A percentile compares a stretch with the other conserved stretches of the same genome.
phyloP scores from a whole-genome alignment of 345 rosid species.

The Cardamine occulta region DNA sequence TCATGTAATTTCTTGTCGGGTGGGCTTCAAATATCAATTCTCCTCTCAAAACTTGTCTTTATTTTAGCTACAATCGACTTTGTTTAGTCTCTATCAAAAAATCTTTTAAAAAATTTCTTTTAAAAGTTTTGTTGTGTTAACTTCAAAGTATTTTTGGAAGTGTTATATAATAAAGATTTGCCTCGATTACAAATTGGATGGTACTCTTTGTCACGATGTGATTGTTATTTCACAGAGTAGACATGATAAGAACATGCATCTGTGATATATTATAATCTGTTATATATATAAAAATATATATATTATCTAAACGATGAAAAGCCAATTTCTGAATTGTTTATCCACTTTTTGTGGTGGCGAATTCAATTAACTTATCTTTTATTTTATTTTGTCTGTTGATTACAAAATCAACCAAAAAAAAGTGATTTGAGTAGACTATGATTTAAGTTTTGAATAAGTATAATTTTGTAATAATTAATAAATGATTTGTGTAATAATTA shows the following conservation, averaged over 20 bases:
- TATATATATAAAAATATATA: too few species aligned
- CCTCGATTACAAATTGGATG: neutral
- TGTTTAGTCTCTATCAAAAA: slow-evolving; percentile 8
- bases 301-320: neutral
- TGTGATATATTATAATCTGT: neutral
- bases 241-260: neutral
- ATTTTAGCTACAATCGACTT: slow-evolving; percentile 21
- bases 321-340: neutral
- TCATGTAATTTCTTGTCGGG: slow-evolving; percentile 34
- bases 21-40: neutral
- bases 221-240: neutral
- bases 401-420: too few species aligned
- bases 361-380: too few species aligned
- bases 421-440: too few species aligned
- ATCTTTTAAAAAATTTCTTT: neutral
- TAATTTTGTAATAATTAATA: neutral
- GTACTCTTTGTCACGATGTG: slow-evolving; percentile 24
- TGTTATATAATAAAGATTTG: neutral
- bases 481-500: neutral
- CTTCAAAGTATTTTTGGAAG: neutral
- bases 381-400: too few species aligned
- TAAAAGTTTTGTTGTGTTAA: neutral
- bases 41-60: slow-evolving; percentile 18
- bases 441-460: neutral
- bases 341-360: neutral